Base-by-base conservation (phyloP, 164 flowering plant genomes). In the Liriodendron chinense region DNA sequence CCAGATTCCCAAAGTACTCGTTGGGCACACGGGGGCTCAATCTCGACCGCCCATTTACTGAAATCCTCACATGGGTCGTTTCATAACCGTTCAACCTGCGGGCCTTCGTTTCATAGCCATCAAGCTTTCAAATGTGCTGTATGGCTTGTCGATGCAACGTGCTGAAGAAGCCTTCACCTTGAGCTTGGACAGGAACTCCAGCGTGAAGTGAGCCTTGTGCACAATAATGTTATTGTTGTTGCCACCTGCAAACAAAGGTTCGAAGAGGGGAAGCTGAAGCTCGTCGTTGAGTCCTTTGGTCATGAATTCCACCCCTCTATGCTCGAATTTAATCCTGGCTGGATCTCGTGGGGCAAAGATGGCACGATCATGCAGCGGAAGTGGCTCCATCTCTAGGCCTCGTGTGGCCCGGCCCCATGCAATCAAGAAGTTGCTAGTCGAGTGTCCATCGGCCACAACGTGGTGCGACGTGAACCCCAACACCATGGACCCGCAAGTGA, bases 401-500 rank as follows among this genome's bases (percentile, higher is more conserved):
- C 83, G 66, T 43, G 80, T 50, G 9, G 82, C 78, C 68, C 65
- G 80, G 25, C 83, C 82, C 82, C 83, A 84, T 9, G 85, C 75
- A 6, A 82, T 75, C 69, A 80, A 70, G 73, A 84, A 84, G 13
- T 73, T 72, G 81, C 85, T 75, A 2, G 79, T 75, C 9, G 82
- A 22, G 16, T 77, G 78, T 5, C 85, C 85, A 24, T 84, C 87
- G 0, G 85, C 83, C 1, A 80, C 78, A 4, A 75, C 10, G 67
- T 84, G 87, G 75, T 80, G 77, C 13, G 76, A 23, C 0, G 87
- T 78, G 70, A 76, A 77, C 9, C 85, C 85, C 5, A 83, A 69
- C 56, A 76, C 83, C 61, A 83, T 12, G 1, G 80, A 78, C 43
- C 83, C 85, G 66, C 83, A 83, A n/a, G 78, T 34, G 76, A 84